Conservation (phyloP, 345 rosid species). For the Mangifera indica region DNA sequence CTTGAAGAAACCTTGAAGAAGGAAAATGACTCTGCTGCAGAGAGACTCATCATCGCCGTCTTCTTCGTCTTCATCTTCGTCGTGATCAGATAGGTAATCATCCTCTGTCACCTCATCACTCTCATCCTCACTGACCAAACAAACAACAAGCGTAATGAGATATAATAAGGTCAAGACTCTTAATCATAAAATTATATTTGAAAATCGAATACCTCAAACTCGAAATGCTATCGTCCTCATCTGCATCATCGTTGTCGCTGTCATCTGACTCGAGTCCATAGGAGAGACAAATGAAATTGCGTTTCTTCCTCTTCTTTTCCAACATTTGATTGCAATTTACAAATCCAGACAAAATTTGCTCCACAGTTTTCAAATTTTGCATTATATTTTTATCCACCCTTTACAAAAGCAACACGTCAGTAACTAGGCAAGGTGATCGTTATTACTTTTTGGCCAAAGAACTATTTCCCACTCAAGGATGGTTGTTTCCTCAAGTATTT, state of each 20-base stretch:
- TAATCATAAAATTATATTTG: background rate
- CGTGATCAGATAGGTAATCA: slow-evolving; percentile 1
- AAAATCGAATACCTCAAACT: slow-evolving; percentile 21
- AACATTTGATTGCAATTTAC: slow-evolving; percentile 4
- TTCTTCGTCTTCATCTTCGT: slow-evolving; percentile 24
- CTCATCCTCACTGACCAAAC: slow-evolving; percentile 25
- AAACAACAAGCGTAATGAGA: slow-evolving; percentile 5
- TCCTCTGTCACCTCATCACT: slow-evolving; percentile 17
- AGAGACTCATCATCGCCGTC: slow-evolving; percentile 38
- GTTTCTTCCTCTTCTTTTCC: slow-evolving; percentile 16
- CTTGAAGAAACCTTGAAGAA: slow-evolving; percentile 41
- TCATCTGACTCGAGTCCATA: slow-evolving; percentile 29
- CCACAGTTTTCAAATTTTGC: no score
- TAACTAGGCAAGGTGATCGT: no score
- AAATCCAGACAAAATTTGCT: background rate
- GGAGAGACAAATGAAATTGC: slow-evolving; percentile 20
- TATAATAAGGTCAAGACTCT: background rate
- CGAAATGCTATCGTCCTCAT: slow-evolving; percentile 21
- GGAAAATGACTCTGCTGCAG: slow-evolving; percentile 37
- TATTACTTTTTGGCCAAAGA: no score
- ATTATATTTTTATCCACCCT: no score
- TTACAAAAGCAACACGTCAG: no score
- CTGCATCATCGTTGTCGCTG: slow-evolving; percentile 15
- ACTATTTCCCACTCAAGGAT: no score
- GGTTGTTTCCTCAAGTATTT: no score